phyloP scores from a whole-genome alignment of 495 filamentous ascomycete species.

The Xylaria palmicola region DNA sequence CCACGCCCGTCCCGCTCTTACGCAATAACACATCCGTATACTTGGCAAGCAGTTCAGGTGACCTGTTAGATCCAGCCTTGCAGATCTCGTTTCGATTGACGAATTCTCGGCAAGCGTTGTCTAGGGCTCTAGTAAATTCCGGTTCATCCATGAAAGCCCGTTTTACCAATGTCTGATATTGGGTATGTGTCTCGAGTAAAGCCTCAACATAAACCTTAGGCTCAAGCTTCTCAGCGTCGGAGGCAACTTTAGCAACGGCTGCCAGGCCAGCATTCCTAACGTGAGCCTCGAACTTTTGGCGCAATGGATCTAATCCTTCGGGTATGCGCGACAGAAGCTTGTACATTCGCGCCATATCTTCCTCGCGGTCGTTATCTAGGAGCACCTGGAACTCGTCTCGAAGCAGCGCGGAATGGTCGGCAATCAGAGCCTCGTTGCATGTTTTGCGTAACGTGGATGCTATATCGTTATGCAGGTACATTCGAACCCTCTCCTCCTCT shows the following conservation, averaged over 20 bases:
- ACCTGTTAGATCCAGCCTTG: slow-evolving; percentile 86
- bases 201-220: slow-evolving; percentile 97
- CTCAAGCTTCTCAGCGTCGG: slow-evolving; percentile 86
- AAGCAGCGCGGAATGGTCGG: slow-evolving; percentile 76
- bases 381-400: slow-evolving; percentile 95
- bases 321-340: slow-evolving; percentile 84
- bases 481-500: slow-evolving; percentile 88
- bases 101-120: slow-evolving; percentile 97
- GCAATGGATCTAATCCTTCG: slow-evolving; percentile 87
- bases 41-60: slow-evolving; percentile 90
- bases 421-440: slow-evolving; percentile 87
- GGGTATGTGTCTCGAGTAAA: slow-evolving; percentile 86
- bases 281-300: slow-evolving; percentile 86
- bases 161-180: slow-evolving; percentile 89
- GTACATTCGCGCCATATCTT: slow-evolving; percentile 97
- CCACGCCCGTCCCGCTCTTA: slow-evolving; percentile 85
- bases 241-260: slow-evolving; percentile 87
- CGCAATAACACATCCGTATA: slow-evolving; percentile 93
- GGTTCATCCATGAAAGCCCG: slow-evolving; percentile 92
- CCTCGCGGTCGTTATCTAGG: slow-evolving; percentile 91
- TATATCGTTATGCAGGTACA: slow-evolving; percentile 92
- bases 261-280: slow-evolving; percentile 84
- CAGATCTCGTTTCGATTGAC: slow-evolving; percentile 96
- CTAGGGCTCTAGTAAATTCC: slow-evolving; percentile 93
- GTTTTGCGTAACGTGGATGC: slow-evolving; percentile 76